phyloP scores from a whole-genome alignment of 345 rosid species.

The Crucihimalaya himalaica region DNA sequence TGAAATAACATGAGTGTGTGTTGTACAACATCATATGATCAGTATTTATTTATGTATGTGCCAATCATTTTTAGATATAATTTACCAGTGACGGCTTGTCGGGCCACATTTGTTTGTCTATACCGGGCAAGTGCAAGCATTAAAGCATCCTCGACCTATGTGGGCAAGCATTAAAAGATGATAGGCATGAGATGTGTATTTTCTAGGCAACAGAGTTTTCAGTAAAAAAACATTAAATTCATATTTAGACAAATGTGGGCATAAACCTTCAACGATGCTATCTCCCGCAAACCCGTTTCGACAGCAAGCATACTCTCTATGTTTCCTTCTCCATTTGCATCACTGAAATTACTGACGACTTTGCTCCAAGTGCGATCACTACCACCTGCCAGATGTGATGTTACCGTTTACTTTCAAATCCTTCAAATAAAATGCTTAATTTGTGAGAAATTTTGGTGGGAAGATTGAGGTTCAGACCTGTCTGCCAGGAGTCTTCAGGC shows the following conservation, averaged over 20 bases:
- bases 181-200: not conserved
- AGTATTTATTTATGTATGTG: not conserved
- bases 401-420: not conserved
- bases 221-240: not conserved
- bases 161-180: not conserved
- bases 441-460: not conserved
- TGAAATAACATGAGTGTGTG: constrained; percentile 12
- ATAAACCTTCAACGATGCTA: constrained; percentile 87
- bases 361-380: constrained; percentile 66
- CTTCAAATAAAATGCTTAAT: not conserved
- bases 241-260: constrained; percentile 1
- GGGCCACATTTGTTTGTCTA: constrained; percentile 59
- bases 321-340: constrained; percentile 84
- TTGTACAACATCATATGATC: constrained; percentile 15
- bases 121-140: constrained; percentile 59
- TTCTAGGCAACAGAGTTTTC: not conserved
- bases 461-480: constrained; percentile 42
- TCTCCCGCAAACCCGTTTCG: constrained; percentile 92
- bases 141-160: not conserved
- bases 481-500: constrained; percentile 79
- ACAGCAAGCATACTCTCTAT: constrained; percentile 99
- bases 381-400: constrained; percentile 45
- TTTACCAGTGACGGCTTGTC: constrained; percentile 53
- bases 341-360: constrained; percentile 67
- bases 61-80: not conserved